Conservation (phyloP, 257 asterid species). For the Leptodermis oblonga region DNA sequence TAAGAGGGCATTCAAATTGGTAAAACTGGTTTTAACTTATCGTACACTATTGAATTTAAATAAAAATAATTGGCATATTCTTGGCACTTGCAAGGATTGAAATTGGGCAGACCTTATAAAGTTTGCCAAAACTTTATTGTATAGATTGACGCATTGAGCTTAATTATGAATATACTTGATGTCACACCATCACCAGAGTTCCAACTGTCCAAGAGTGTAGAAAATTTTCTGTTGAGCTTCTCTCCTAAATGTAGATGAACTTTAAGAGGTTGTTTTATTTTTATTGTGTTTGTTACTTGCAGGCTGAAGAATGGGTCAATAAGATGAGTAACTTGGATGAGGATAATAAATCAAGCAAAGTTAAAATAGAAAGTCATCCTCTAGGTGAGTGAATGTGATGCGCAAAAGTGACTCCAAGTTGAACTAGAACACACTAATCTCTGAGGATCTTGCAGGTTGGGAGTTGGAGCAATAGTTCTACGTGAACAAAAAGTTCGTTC, state of each 20-base stretch:
- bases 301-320: conserved; percentile 86
- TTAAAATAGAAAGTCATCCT: conserved; percentile 65
- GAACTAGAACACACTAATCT: background rate
- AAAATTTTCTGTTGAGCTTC: conserved; percentile 3
- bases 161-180: background rate
- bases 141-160: background rate
- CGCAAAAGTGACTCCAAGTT: background rate
- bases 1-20: conserved; percentile 63
- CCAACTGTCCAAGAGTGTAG: background rate
- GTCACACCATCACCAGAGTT: background rate
- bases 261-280: background rate
- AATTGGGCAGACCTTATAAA: background rate
- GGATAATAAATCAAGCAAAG: conserved; percentile 28
- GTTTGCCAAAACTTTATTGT: background rate
- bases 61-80: background rate
- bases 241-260: background rate
- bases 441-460: conserved; percentile 52
- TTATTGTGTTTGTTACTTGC: conserved; percentile 19
- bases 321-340: conserved; percentile 47
- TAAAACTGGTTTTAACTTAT: conserved; percentile 18
- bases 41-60: background rate
- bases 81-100: background rate
- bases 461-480: conserved; percentile 79
- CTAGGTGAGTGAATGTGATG: conserved; percentile 46
- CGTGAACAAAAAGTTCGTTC: conserved; percentile 39